Evolutionary conservation across 768 basidiomycete genomes (phyloP), one percentile per base, ranked within the genome.

Genomic region (Sporobolomyces phaffii): DNA sequence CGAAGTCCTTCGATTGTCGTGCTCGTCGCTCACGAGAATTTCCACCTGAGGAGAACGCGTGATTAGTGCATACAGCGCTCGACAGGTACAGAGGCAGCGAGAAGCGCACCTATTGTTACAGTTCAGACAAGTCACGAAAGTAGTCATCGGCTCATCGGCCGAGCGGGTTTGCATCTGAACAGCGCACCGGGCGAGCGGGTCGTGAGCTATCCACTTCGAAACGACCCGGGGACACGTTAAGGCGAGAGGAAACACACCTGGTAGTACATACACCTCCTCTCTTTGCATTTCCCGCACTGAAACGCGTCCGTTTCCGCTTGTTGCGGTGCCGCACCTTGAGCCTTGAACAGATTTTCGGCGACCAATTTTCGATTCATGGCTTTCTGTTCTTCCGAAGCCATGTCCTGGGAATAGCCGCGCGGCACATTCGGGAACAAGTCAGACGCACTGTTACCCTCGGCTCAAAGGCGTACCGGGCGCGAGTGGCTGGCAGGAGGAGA

Each of bases 121-220:
- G 14, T 59, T 40, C 2, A 68, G 40, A 78, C 88, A 88, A 60
- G 89, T 91, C 72, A 92, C 90, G 76, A 92, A 94, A 24, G 91
- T 93, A 4, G 94, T 97, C 93, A 98, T 97, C 28, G 94, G 93
- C 79, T 97, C 96, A 80, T 98, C 96, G 11, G 96, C 94, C 75
- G 90, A 91, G 61, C 96, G 84, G 11, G 96, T 99, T 77, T 99
- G 96, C 73, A 91, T 90, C 80, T 98, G 92, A 72, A 40, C 56
- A 43, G 17, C 26, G 5, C 24, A 15, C 45, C 13, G 56, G 26
- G 18, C 72, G 43, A 48, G 17, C 22, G 22, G 31, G 45, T 64
- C 26, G 26, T 43, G 36, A 17, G 47, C n/a, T n/a, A 38, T 31
- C 15, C 7, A 41, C 24, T n/a, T 20, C 31, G 7, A 29, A 7